phyloP scores from a whole-genome alignment of 257 asterid genomes.

The Rehmannia glutinosa region DNA sequence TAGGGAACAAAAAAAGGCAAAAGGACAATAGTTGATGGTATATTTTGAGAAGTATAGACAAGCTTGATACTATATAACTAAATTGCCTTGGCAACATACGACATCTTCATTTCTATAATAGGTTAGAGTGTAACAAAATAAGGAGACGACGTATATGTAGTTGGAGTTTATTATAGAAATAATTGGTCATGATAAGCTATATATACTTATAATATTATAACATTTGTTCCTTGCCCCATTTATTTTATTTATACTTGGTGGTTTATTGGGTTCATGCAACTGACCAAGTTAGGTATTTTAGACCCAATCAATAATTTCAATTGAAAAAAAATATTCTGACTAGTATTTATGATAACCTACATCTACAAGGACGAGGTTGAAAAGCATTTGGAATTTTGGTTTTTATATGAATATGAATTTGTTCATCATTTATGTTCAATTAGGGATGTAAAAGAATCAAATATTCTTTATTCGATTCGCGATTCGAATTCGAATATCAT shows the following conservation, averaged over 20 bases:
- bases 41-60: constrained; percentile 20
- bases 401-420: too few species aligned
- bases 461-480: too few species aligned
- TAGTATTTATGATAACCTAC: neutral
- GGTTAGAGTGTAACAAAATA: constrained; percentile 16
- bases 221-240: neutral
- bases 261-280: constrained; percentile 20
- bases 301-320: constrained; percentile 16
- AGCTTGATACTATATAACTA: constrained; percentile 18
- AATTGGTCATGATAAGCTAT: constrained; percentile 1
- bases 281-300: constrained; percentile 9
- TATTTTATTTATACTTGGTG: neutral
- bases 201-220: neutral
- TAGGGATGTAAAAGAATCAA: too few species aligned
- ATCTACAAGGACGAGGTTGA: neutral
- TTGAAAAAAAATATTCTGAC: neutral
- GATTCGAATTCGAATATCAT: too few species aligned
- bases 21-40: constrained; percentile 21
- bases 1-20: constrained; percentile 27
- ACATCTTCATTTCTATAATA: constrained; percentile 24
- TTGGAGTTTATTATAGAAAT: too few species aligned
- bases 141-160: too few species aligned
- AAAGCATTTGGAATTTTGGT: too few species aligned
- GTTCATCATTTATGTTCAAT: too few species aligned
- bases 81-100: constrained; percentile 30